phyloP scores from a whole-genome alignment of 2,329 filamentous ascomycete genomes.

The Sclerotinia borealis region DNA sequence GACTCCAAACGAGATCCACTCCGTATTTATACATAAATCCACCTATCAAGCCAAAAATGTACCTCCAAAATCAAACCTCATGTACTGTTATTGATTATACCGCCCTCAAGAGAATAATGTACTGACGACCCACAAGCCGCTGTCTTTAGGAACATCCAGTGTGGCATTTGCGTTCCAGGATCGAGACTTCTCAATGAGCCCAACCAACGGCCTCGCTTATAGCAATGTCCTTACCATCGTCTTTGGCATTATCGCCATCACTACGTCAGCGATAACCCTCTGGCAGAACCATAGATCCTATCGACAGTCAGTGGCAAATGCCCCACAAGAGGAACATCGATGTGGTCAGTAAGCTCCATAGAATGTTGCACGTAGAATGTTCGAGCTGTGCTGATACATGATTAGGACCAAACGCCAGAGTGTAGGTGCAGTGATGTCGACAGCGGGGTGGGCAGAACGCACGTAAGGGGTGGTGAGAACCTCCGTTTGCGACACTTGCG shows the following conservation, averaged over 20 bases:
- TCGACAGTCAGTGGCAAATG: background rate
- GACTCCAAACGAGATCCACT: too few relatives aligned
- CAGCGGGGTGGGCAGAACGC: background rate
- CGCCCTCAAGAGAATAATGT: too few relatives aligned
- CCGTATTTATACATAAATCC: too few relatives aligned
- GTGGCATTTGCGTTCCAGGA: background rate
- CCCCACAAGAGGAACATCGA: background rate
- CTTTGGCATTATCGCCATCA: background rate
- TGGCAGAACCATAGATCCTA: background rate
- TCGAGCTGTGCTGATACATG: background rate
- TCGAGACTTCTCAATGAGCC: background rate
- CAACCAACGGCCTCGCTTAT: background rate
- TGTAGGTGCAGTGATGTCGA: background rate
- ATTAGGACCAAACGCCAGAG: background rate
- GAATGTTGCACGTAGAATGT: background rate
- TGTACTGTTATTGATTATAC: too few relatives aligned
- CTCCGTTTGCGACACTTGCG: background rate
- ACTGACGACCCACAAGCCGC: too few relatives aligned
- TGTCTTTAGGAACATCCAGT: too few relatives aligned
- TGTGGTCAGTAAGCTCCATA: background rate
- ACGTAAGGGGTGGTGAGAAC: too few relatives aligned
- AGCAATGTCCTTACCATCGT: background rate
- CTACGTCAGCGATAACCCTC: background rate
- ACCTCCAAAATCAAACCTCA: too few relatives aligned
- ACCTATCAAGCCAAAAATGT: too few relatives aligned